A percentile compares a stretch with the other conserved stretches of the same genome.
Conservation (phyloP, 2,329 filamentous ascomycete species). For the Venturia asperata region DNA sequence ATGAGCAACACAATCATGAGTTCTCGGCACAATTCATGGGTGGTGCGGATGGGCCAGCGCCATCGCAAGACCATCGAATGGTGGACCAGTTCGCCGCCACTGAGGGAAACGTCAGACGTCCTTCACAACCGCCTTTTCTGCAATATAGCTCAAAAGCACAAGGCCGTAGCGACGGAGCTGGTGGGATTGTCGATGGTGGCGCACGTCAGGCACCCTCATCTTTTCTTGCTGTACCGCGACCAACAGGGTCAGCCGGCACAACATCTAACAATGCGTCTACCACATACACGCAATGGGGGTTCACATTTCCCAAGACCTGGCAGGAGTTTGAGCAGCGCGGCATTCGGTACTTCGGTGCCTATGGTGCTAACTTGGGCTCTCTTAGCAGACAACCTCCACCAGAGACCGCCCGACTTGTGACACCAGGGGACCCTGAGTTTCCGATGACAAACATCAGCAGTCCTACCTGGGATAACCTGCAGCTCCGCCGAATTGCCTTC, state of each 20-base stretch:
- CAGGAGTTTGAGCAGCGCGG: conserved; percentile 9
- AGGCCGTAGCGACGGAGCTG: not conserved
- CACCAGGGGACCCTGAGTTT: not conserved
- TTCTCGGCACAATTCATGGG: not conserved
- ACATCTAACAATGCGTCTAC: not conserved
- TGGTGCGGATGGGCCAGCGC: not conserved
- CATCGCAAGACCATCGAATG: not conserved
- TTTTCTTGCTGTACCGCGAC: not conserved
- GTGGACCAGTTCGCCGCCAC: not conserved
- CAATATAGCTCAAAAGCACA: not conserved
- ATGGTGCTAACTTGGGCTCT: not conserved
- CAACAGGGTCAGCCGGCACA: not conserved
- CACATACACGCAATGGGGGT: not conserved
- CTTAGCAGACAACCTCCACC: not conserved
- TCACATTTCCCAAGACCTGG: not conserved
- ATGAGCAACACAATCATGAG: not conserved
- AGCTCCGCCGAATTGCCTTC: conserved; percentile 1
- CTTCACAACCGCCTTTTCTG: not conserved
- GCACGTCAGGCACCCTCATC: not conserved
- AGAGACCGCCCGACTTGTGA: conserved; percentile 5
- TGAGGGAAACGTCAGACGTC: not conserved
- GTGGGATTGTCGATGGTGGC: not conserved
- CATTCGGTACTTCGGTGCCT: not conserved
- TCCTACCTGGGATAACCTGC: not conserved
- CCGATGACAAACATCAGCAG: not conserved